Evolutionary conservation across 2,329 filamentous ascomycete species (phyloP).

Genomic region (Leptographium radiaticola): DNA sequence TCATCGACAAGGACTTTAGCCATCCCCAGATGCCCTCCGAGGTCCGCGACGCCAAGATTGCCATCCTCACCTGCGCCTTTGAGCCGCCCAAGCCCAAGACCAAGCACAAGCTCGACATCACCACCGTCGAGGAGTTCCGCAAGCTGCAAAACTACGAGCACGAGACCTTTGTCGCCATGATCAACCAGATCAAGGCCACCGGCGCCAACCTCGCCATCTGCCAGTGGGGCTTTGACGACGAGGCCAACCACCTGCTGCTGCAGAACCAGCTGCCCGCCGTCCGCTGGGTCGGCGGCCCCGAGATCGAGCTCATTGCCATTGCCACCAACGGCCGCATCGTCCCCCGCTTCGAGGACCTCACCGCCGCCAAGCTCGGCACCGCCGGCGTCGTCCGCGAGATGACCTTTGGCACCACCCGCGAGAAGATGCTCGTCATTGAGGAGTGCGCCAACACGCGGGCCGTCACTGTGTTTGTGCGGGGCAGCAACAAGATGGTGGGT

Average conservation of each 20-base stretch:
- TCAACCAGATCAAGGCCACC: slow-evolving; percentile 92
- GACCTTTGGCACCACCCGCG: slow-evolving; percentile 90
- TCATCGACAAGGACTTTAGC: slow-evolving; percentile 99
- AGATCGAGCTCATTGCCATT: slow-evolving; percentile 97
- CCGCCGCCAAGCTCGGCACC: slow-evolving; percentile 74
- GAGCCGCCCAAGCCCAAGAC: slow-evolving; percentile 99
- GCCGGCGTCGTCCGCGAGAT: slow-evolving; percentile 89
- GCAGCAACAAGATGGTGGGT: slow-evolving; percentile 96
- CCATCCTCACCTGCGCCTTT: slow-evolving; percentile 94
- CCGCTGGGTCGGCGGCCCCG: slow-evolving; percentile 93
- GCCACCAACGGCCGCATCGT: slow-evolving; percentile 97
- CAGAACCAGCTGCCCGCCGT: slow-evolving; percentile 95
- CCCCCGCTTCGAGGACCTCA: slow-evolving; percentile 90
- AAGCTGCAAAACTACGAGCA: slow-evolving; percentile 92
- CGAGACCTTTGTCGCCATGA: slow-evolving; percentile 97
- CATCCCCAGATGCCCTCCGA: slow-evolving; percentile 98
- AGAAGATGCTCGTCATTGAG: slow-evolving; percentile 99
- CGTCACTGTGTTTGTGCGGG: slow-evolving; percentile 90
- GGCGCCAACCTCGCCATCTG: slow-evolving; percentile 96
- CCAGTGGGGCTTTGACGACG: slow-evolving; percentile 99
- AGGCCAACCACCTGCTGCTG: slow-evolving; percentile 92
- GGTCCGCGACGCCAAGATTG: slow-evolving; percentile 89
- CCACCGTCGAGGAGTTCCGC: slow-evolving; percentile 94
- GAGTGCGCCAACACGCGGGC: slow-evolving; percentile 96
- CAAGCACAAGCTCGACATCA: slow-evolving; percentile 98